phyloP scores from a whole-genome alignment of 306 rosid genomes.

The Rosa multiflora region DNA sequence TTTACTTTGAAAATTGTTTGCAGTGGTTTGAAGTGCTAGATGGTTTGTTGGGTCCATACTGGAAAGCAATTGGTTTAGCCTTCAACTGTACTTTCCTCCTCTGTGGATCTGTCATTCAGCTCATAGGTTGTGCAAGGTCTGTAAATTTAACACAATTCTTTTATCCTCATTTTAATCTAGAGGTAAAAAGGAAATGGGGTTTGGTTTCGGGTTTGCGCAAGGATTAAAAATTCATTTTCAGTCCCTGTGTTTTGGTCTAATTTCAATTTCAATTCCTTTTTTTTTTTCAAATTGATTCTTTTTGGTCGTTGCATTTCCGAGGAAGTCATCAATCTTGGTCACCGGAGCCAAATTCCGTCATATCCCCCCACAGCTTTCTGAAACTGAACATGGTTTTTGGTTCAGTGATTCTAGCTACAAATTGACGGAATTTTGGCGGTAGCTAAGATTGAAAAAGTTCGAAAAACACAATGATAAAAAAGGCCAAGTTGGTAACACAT shows the following conservation, averaged over 20 bases:
- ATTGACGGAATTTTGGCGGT: neutral
- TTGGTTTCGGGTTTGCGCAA: neutral
- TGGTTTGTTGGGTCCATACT: constrained; percentile 85
- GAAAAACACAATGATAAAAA: neutral
- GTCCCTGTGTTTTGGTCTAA: neutral
- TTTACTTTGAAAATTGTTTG: neutral
- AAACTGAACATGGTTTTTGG: neutral
- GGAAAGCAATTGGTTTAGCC: constrained; percentile 89
- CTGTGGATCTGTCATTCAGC: constrained; percentile 92
- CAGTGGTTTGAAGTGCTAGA: constrained; percentile 98
- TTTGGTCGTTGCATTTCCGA: neutral
- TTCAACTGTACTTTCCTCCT: constrained; percentile 96
- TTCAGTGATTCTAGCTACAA: neutral
- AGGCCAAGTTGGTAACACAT: neutral
- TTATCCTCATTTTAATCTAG: constrained; percentile 1
- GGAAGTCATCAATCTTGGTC: neutral
- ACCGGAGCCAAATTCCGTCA: neutral
- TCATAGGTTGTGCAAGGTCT: constrained; percentile 97
- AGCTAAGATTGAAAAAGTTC: neutral
- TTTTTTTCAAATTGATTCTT: neutral
- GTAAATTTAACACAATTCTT: neutral
- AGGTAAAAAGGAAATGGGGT: neutral
- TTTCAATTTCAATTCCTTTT: neutral
- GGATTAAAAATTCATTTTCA: neutral
- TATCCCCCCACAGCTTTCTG: neutral